Base-by-base conservation (phyloP, 768 basidiomycete genomes). In the Tulasnella sp. region DNA sequence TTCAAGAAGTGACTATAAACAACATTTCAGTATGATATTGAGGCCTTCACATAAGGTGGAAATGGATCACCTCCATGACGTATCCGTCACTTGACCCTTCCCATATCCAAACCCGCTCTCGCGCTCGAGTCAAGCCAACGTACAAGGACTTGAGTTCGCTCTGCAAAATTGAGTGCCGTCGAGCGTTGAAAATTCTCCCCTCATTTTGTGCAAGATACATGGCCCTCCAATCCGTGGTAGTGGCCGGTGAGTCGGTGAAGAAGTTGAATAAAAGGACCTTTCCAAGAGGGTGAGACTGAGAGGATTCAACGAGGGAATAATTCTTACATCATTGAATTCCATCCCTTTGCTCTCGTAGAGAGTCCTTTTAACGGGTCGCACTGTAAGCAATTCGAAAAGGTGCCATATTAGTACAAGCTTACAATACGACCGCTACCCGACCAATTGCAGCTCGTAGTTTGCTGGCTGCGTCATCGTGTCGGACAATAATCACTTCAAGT, bases 201-300 rank as follows among this genome's bases (percentile, higher is more conserved):
- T 28, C 4, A 0, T 69, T 14, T 1, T 54, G n/a, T 1, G 54
- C 54, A 5, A 54, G 54, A 1, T 1, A 37, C 14, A 69, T 28
- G 34, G 92, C 86, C 8, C 91, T 86, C 93, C 93, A 94, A 73
- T 91, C 90, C 0, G 89, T 85, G 1, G 84, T 78, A 54, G 88
- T 88, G 2, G 89, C 85, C 0, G 83, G 82, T 0, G 93, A 94
- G 82, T 93, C 91, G 42, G 89, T 88, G 82, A 94, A 94, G 85
- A 94, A 94, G 81, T 94, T 91, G 82, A 91, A 94, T 11, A 94
- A 83, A 1, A 94, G 86, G 6, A 94, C 93, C 93, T 93, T n/a
- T 75, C n/a, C 5, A 22, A 12, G 37, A 41, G 22, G 22, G 20
- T 75, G 24, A 75, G 40, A 24, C 34, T 2, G 5, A 37, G 41